phyloP scores from a whole-genome alignment of 2,329 filamentous ascomycete species.

The Akanthomyces uredinophilus region DNA sequence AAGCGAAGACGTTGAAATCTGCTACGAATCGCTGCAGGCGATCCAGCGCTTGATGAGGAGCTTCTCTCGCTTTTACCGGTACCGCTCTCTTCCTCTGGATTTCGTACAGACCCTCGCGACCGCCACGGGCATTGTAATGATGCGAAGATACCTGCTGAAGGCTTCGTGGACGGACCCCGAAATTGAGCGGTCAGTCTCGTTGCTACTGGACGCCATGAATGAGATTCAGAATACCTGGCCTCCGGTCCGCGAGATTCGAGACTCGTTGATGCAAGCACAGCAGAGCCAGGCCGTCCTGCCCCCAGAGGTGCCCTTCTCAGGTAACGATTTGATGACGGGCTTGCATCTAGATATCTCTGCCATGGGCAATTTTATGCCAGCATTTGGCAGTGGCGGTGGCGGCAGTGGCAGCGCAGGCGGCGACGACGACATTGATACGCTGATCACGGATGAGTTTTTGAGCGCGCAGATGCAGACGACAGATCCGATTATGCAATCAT shows the following conservation, averaged over 20 bases:
- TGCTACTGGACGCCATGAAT: constrained; percentile 44
- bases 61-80: constrained; percentile 40
- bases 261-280: constrained; percentile 28
- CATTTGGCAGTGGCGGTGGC: neutral
- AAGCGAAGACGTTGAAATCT: constrained; percentile 44
- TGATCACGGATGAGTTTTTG: constrained; percentile 31
- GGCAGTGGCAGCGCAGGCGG: neutral
- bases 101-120: constrained; percentile 46
- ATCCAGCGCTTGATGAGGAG: constrained; percentile 40
- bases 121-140: constrained; percentile 41
- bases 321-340: constrained; percentile 30
- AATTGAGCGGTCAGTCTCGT: constrained; percentile 45
- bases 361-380: constrained; percentile 23
- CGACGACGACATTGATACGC: constrained; percentile 28
- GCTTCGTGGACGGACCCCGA: constrained; percentile 37
- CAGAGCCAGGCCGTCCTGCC: constrained; percentile 26
- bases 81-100: constrained; percentile 39
- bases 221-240: constrained; percentile 47
- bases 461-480: constrained; percentile 27
- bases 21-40: constrained; percentile 43
- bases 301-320: constrained; percentile 28
- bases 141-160: constrained; percentile 39
- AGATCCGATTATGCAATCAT: constrained; percentile 24
- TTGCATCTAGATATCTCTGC: constrained; percentile 24
- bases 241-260: constrained; percentile 38